Conservation (phyloP, 2,329 filamentous ascomycete genomes). For the Trichophyton mentagrophytes region DNA sequence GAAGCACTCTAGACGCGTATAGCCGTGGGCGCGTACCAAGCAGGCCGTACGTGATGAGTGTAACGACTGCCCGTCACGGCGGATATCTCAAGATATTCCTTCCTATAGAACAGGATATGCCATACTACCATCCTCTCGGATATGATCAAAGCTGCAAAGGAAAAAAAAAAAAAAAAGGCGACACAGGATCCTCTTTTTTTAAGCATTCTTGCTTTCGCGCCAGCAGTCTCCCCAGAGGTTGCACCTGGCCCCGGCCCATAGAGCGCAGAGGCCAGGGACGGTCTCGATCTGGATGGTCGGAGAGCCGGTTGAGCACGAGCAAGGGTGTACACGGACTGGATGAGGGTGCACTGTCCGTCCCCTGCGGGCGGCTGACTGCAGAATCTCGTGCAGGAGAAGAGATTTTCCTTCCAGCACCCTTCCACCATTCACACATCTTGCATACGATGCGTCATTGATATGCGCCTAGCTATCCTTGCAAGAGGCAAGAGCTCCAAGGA, state of each 20-base stretch:
- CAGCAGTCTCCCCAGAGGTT: not conserved
- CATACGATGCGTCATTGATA: not conserved
- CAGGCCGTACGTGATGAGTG: not conserved
- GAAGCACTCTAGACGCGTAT: not conserved
- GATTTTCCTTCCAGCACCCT: not conserved
- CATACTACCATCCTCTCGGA: not conserved
- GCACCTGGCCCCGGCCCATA: not conserved
- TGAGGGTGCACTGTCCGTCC: not conserved
- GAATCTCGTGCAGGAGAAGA: not conserved
- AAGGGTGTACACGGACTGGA: not conserved
- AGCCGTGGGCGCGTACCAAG: not conserved
- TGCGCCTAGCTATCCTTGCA: not conserved
- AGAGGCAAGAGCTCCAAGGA: not conserved
- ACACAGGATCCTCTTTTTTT: not conserved
- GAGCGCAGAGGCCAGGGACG: not conserved
- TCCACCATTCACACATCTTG: not conserved
- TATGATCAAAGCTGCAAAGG: not conserved
- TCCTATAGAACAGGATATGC: not conserved
- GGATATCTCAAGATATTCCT: not conserved
- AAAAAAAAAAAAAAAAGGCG: not conserved
- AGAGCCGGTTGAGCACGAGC: not conserved
- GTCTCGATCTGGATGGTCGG: not conserved
- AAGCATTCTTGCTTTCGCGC: not conserved
- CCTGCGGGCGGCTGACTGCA: not conserved
- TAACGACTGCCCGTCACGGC: not conserved